Conservation (phyloP, 129 eudicot species). For the Tagetes patula region DNA sequence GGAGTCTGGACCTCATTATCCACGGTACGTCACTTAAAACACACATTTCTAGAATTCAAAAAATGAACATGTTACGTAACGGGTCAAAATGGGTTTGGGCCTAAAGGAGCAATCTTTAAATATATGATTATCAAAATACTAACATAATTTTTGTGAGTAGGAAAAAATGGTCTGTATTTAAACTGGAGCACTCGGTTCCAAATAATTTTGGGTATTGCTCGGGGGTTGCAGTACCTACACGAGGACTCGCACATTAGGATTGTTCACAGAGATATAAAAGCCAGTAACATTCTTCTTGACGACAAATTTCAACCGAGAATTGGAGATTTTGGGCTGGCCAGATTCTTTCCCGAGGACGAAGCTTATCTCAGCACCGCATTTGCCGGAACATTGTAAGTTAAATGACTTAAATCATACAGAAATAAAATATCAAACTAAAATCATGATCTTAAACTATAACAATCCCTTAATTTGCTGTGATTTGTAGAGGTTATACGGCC, state of each 20-base stretch:
- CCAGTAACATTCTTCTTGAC: constrained; percentile 69
- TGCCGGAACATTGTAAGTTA: constrained; percentile 67
- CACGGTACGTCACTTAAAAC: constrained; percentile 39
- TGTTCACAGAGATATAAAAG: constrained; percentile 76
- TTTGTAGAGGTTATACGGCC: constrained; percentile 70
- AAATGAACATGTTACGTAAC: not conserved
- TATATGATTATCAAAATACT: not conserved
- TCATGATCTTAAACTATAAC: not conserved
- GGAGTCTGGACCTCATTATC: constrained; percentile 55
- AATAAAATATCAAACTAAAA: not conserved
- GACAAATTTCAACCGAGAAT: constrained; percentile 59
- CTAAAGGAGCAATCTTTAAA: not conserved
- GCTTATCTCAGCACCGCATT: constrained; percentile 64
- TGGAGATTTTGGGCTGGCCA: constrained; percentile 73
- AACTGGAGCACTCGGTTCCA: constrained; percentile 61
- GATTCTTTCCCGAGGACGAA: constrained; percentile 74
- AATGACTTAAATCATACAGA: not conserved
- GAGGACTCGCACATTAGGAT: constrained; percentile 69
- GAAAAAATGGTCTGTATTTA: constrained; percentile 36
- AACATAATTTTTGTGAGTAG: constrained; percentile 26
- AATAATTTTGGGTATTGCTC: constrained; percentile 61
- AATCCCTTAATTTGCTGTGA: constrained; percentile 6
- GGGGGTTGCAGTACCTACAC: constrained; percentile 66
- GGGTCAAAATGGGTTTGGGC: not conserved
- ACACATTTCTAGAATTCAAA: not conserved